These are phyloP conservation scores for Rhodomyrtus psidioides DNA, from an alignment of 441 rosid genomes.

Conservation along the genomic window DNA sequence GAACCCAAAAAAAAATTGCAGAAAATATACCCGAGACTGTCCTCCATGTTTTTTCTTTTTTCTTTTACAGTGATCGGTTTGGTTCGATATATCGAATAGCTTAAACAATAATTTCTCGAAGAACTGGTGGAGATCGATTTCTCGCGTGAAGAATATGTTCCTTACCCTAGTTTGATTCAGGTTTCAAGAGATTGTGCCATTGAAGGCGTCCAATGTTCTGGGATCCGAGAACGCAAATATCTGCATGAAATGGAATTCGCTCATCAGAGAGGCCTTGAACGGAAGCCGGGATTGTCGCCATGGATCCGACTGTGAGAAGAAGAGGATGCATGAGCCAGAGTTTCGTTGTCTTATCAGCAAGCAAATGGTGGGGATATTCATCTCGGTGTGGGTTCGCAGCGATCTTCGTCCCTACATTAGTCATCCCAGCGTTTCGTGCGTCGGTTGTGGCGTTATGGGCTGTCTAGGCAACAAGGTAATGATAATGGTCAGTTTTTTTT, in stretches of 20 bases:
- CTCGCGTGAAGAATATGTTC: background rate
- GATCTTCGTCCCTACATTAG: conserved; percentile 38
- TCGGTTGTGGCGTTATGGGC: conserved; percentile 86
- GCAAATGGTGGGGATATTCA: conserved; percentile 84
- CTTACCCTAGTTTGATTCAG: conserved; percentile 14
- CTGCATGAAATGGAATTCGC: conserved; percentile 56
- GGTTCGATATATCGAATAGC: background rate
- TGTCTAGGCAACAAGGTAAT: conserved; percentile 86
- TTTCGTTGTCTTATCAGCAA: conserved; percentile 44
- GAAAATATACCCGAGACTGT: background rate
- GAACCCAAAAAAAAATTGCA: background rate
- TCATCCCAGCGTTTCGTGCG: conserved; percentile 56
- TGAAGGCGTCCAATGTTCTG: conserved; percentile 55
- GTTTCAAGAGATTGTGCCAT: conserved; percentile 90
- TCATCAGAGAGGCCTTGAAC: conserved; percentile 37
- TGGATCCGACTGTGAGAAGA: background rate
- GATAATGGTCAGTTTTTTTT: background rate
- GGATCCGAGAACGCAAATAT: conserved; percentile 51
- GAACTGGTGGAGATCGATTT: background rate
- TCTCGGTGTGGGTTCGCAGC: conserved; percentile 64
- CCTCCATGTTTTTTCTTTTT: background rate
- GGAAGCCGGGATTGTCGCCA: background rate
- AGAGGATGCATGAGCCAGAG: background rate
- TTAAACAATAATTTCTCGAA: background rate
- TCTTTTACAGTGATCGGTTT: background rate